Base-by-base conservation (phyloP, 1,284 basidiomycete genomes). In the Fomitopsis palustris region DNA sequence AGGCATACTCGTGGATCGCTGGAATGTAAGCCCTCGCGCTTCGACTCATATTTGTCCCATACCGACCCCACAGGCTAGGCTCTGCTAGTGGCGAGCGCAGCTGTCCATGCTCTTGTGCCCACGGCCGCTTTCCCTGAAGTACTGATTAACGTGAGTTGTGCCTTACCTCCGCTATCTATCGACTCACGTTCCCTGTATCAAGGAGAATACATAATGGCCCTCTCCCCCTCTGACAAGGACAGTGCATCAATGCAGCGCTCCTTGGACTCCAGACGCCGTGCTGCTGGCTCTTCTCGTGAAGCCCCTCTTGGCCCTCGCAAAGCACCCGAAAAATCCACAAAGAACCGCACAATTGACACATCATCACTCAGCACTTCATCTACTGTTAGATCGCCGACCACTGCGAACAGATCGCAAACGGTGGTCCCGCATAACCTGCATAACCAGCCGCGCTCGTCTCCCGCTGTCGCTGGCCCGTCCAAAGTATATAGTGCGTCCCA, bases 401-500 rank as follows among this genome's bases (percentile, higher is more conserved):
- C 35, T 52, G 37, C 54, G 25, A 47, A 42, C 25, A 53, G 51
- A 52, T 55, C 47, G 23, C 53, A 56, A 38, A 56, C 58, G 2
- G 19, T 53, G 2, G 53, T 29, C 38, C 16, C 52, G 38, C 52
- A 27, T 27, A 23, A 49, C 29, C 4, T 38, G 35, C 53, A 37
- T 23, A 47, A 21, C 17, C 23, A 16, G 21, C 19, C 27, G 17
- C 31, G 43, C 25, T 35, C 33, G 14, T 49, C 45, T 29, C 31
- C 55, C n/a, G 55, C 55, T 4, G 27, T 19, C 27, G 43, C 43
- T 17, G 25, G 23, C 43, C 42, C 33, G 12, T 43, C 42, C 25
- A 47, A 38, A 19, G 31, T n/a, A 7, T 23, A 25, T 54, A 60
- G 59, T 38, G 54, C 62, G 23, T 55, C 62, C 31, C 47, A 61